Percentiles rank a stretch among this genome's conserved stretches.
Evolutionary conservation across 805 yeast species (phyloP).

Genomic region (Cyberlindnera japonica): DNA sequence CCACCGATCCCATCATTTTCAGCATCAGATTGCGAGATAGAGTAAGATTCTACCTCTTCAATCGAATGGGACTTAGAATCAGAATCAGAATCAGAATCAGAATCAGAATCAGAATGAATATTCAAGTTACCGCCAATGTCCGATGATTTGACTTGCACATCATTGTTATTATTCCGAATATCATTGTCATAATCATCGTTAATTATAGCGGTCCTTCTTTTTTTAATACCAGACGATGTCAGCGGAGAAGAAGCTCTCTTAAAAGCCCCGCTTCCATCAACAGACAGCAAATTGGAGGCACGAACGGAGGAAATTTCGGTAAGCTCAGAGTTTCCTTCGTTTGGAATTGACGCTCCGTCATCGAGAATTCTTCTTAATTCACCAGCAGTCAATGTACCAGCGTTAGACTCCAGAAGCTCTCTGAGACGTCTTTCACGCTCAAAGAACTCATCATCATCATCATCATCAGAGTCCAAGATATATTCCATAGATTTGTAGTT

Average conservation of each 20-base stretch:
- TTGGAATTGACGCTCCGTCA: background rate
- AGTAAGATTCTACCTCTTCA: too few species aligned
- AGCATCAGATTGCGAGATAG: too few species aligned
- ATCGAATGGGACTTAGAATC: conserved; percentile 1
- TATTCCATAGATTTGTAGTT: conserved; percentile 46
- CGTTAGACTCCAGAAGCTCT: conserved; percentile 20
- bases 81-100: conserved; percentile 2
- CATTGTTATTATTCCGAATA: conserved; percentile 1
- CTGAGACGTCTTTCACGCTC: conserved; percentile 52
- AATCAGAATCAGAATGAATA: background rate
- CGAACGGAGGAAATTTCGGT: background rate
- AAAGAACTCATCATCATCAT: conserved; percentile 48
- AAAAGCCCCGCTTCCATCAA: background rate
- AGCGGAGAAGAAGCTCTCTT: conserved; percentile 7
- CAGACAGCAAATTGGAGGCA: background rate
- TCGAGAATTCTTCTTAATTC: conserved; percentile 10
- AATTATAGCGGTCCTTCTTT: conserved; percentile 7
- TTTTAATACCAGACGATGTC: conserved; percentile 13
- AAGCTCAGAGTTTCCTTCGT: too few species aligned
- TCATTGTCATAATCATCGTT: conserved; percentile 1
- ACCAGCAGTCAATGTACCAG: conserved; percentile 15
- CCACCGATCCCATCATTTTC: background rate
- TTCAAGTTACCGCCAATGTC: conserved; percentile 1
- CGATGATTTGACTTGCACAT: too few species aligned
- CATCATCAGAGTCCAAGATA: conserved; percentile 59